Evolutionary conservation across 1,139 yeast species (phyloP), one percentile per base, ranked within the genome.

Genomic region (Suhomyces bribrorum): DNA sequence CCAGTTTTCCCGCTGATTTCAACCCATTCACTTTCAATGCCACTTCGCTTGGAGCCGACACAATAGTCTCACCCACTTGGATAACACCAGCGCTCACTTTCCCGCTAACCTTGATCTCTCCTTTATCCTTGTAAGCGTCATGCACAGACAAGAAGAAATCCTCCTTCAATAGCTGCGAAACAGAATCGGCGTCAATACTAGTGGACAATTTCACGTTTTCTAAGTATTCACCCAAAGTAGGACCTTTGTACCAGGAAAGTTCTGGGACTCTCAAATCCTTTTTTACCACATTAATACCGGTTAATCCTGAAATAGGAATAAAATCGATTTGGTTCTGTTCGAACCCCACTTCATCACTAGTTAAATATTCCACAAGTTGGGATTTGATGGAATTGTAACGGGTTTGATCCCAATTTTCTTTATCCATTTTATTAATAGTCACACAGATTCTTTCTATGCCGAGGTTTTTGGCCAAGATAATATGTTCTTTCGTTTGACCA

Each of bases 401-500:
- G 3, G 64, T 69, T 53, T 81, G 62, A 15, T 77, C 69, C 95
- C 96, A 90, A 31, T 77, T 73, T 36, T 69, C 74, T 36, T 80
- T 75, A 58, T 94, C 99, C 77, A 94, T 76, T 60, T 94, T 94
- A 62, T 94, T 94, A 40, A 94, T 78, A 1, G 86, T 95, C 14
- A 92, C 83, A 31, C 92, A 71, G 14, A 92, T 61, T 31, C 74
- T 75, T 25, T 78, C 80, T n/a, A 92, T 79, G 1, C 97, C 98
- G 45, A 92, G 64, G 50, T 84, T 83, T 49, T 84, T 77, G 5
- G 95, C 95, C 37, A 94, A 73, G 5, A 88, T 65, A 0, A 96
- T 82, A 59, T 94, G 98, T 59, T 94, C 98, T 54, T 85, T 88
- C 0, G 97, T 90, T 62, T 92, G 97, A 1, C 98, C 98, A 57